Evolutionary conservation across 139 green algal genomes (phyloP), one percentile per base, ranked within the genome.

Genomic region (Auxenochlorella pyrenoidosa): DNA sequence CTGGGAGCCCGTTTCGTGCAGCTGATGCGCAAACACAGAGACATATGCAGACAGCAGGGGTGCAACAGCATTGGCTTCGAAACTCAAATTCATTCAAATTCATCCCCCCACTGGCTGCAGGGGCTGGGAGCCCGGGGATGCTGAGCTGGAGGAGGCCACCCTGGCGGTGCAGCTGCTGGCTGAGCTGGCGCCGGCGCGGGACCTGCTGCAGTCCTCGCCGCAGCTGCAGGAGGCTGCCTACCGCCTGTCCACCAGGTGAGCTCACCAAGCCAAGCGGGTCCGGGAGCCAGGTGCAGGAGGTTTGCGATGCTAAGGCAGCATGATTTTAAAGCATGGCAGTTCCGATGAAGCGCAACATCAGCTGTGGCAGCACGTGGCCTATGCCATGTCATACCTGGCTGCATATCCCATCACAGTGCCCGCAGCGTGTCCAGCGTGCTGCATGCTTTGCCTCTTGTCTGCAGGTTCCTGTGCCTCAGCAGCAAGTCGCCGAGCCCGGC

Each of bases 121-220:
- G 77, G 76, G 75, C 75, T 94, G 92, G 90, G 43, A 70, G 58
- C 92, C 92, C 0, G 92, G 88, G 0, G 89, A 91, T 36, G 51
- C 75, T 21, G 94, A 96, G 66, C 86, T 97, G 79, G 93, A 96
- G 89, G 83, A 92, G 86, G 94, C 93, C 0, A 89, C 90, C 26
- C 90, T 96, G 83, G 93, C 82, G 15, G 60, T 93, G 47, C 80
- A 84, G 41, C 84, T 96, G 82, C 86, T 95, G 58, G 75, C 88
- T 19, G 72, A 84, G 28, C 89, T 96, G 85, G 80, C 78, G 60
- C 84, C 65, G 32, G n/a, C 3, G 28, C 58, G 68, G 36, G 47
- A 73, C 63, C 73, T 43, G 60, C 43, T 72, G 68, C 47, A 66
- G 32, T 40, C 76, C 0, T 54, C 22, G 34, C 75, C 75, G 12